Evolutionary conservation across 163 green algal genomes (phyloP), one percentile per base, ranked within the genome.

Genomic region (Trebouxiophyceae sp.): DNA sequence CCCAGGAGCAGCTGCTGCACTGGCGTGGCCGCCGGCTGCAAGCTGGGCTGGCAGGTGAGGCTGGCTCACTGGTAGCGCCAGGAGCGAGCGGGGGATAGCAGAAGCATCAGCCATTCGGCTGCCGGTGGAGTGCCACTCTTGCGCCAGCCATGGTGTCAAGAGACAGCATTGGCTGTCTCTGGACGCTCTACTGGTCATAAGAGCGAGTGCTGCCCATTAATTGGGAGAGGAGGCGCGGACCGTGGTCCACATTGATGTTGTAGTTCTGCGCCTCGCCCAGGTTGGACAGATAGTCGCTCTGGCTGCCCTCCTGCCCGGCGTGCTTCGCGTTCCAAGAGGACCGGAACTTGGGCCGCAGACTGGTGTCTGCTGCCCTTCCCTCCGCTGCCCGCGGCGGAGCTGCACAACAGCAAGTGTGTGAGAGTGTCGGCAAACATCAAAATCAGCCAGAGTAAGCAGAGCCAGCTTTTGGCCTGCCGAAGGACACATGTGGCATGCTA

Each of bases 241-340:
- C 74, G 56, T 77, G 68, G 29, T 66, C 33, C 5, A 77, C 69
- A 67, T 81, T 81, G 63, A 76, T 81, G 63, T 81, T 77, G 63
- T 81, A 81, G 26, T 81, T 46, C 54, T 71, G 69, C 3, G 54
- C 44, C 2, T 34, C 39, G 8, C 70, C 70, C 3, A 77, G 60
- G 29, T 71, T 65, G 20, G 32, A 50, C 24, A 77, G 54, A 55
- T 54, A 77, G 65, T 77, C 70, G 30, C 4, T 29, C 54, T 58
- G 20, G 5, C 54, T 57, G 22, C 45, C 29, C 34, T 33, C 29
- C 30, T 61, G 28, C 20, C 33, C 63, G 16, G 30, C 65, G 39
- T 66, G 33, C 54, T 66, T 72, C 0, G 58, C 66, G 26, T 56
- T 44, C 66, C 66, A 72, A 58, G 50, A 64, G 24, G 66, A 67